Base-by-base conservation (phyloP, 1,139 yeast genomes). In the Maudiozyma humilis region DNA sequence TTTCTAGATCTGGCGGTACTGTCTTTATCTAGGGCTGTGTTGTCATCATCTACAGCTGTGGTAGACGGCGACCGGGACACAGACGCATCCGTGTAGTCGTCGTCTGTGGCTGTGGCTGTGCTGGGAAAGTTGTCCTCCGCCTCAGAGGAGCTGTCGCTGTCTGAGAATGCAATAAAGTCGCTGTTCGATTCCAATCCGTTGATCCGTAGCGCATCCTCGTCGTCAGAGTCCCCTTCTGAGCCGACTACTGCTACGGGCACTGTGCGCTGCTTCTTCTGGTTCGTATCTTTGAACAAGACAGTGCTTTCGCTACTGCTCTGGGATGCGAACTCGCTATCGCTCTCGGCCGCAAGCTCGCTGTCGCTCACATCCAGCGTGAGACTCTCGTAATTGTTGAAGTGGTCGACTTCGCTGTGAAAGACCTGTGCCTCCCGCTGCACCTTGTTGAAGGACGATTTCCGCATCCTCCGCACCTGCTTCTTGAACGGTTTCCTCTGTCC, bases 121-220 rank as follows among this genome's bases (percentile, higher is more conserved):
- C n/a, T n/a, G n/a, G n/a, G n/a, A n/a, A n/a, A n/a, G n/a, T n/a
- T 7, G 25, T 8, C 2, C 13, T 57, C 56, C 16, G 56, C 65
- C 17, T 45, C 54, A 30, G 55, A 57, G 30, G 62, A 55, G 39
- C 58, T 53, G 16, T 53, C 52, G 39, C 57, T 52, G 16, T 53
- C 53, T 27, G 64, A 66, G 42, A 68, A 57, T 29, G 67, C 64
- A 37, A 68, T 65, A 42, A 62, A 68, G 44, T 68, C 73, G n/a
- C 63, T 66, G 32, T 64, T 66, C 25, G 59, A 58, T 15, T 70
- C 73, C 12, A 65, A 52, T 27, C 66, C 69, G 45, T 69, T 72
- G 32, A 15, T 17, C 15, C 65, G 65, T n/a, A n/a, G n/a, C n/a
- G n/a, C 44, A 19, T 43, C 41, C n/a, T 32, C 31, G 16, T 39